Percentiles rank a stretch among this genome's conserved stretches.
Conservation (phyloP, 306 rosid species). For the Castanopsis chinensis region DNA sequence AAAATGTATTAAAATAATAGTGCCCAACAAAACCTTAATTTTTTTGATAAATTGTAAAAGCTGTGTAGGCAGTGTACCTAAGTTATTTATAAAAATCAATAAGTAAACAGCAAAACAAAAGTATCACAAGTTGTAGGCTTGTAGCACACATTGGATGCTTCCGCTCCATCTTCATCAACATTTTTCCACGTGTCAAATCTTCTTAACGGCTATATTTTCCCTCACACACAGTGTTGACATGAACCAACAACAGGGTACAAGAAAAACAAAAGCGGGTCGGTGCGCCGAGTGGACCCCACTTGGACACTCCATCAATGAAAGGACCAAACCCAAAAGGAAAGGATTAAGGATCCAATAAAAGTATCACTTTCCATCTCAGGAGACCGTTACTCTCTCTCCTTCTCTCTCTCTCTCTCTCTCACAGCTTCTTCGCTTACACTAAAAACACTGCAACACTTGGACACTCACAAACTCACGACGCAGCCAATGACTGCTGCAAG, state of each 20-base stretch:
- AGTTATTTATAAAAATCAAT: too few relatives aligned
- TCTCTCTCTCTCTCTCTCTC: not conserved
- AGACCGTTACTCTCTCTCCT: conserved; percentile 10
- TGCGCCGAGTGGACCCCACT: not conserved
- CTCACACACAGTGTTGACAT: not conserved
- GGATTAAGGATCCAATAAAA: not conserved
- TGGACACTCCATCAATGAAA: not conserved
- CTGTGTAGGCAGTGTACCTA: too few relatives aligned
- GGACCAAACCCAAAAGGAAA: too few relatives aligned
- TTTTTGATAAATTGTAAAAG: too few relatives aligned
- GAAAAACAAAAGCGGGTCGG: not conserved
- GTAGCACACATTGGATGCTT: too few relatives aligned
- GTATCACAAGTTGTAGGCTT: too few relatives aligned
- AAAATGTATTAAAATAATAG: too few relatives aligned
- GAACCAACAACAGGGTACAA: not conserved
- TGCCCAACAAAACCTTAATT: too few relatives aligned
- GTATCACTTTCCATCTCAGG: not conserved
- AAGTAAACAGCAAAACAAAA: too few relatives aligned
- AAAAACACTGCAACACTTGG: too few relatives aligned
- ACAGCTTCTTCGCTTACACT: not conserved
- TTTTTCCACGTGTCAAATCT: conserved; percentile 11
- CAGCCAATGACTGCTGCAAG: conserved; percentile 57
- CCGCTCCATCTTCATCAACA: not conserved
- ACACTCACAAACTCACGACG: not conserved
- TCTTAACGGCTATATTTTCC: conserved; percentile 48